Evolutionary conservation across 345 rosid genomes (phyloP).

Genomic region (Mercurialis annua): DNA sequence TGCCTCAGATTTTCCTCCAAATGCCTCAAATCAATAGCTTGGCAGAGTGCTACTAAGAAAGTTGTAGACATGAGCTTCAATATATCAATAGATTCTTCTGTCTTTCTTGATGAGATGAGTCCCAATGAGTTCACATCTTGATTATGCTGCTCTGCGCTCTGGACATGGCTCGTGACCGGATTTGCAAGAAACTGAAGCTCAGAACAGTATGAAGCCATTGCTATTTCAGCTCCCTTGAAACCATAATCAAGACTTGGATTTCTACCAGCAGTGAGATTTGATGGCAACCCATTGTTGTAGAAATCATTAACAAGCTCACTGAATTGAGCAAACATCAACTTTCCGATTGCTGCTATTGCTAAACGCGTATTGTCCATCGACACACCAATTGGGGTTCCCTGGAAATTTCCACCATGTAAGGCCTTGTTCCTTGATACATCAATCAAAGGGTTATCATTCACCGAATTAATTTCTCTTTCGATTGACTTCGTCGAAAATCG

Average conservation of each 20-base stretch:
- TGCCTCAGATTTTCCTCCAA: slow-evolving; percentile 24
- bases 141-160: slow-evolving; percentile 27
- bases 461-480: slow-evolving; percentile 29
- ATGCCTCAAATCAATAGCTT: slow-evolving; percentile 29
- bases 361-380: slow-evolving; percentile 25
- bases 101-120: slow-evolving; percentile 25
- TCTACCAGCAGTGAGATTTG: slow-evolving; percentile 22
- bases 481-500: slow-evolving; percentile 25
- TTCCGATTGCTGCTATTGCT: slow-evolving; percentile 23
- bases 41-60: slow-evolving; percentile 28
- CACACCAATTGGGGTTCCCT: slow-evolving; percentile 28
- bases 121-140: slow-evolving; percentile 28
- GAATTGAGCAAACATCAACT: slow-evolving; percentile 24
- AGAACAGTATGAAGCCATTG: slow-evolving; percentile 29
- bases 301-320: slow-evolving; percentile 27
- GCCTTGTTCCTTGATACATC: slow-evolving; percentile 29
- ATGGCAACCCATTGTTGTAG: slow-evolving; percentile 29
- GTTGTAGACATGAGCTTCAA: slow-evolving; percentile 29
- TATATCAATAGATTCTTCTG: slow-evolving; percentile 22
- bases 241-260: slow-evolving; percentile 29
- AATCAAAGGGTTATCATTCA: slow-evolving; percentile 24
- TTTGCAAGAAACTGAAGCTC: slow-evolving; percentile 28
- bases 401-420: slow-evolving; percentile 24
- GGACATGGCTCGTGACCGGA: slow-evolving; percentile 27
- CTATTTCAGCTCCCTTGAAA: slow-evolving; percentile 28